Percentiles rank a stretch among this genome's conserved stretches.
Conservation (phyloP, 1,284 basidiomycete species). For the Ustilago sp. region DNA sequence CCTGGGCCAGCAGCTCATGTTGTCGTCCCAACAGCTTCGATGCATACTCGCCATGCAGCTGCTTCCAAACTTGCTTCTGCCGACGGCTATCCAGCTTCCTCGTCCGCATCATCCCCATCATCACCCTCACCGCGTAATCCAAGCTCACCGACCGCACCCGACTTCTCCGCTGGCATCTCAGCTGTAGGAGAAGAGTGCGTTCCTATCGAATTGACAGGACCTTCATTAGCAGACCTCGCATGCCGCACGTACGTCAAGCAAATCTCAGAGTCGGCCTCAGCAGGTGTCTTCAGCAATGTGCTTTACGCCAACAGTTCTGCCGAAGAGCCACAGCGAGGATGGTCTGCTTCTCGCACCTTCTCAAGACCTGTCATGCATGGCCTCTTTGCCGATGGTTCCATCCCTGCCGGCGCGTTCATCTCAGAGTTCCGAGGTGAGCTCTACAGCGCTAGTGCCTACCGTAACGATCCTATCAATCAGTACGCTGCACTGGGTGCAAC, state of each 20-base stretch:
- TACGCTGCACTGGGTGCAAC: slow-evolving; percentile 72
- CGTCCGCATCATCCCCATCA: slow-evolving; percentile 29
- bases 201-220: slow-evolving; percentile 53
- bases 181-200: slow-evolving; percentile 60
- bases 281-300: slow-evolving; percentile 63
- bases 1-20: slow-evolving; percentile 25
- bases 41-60: slow-evolving; percentile 5
- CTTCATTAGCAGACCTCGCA: slow-evolving; percentile 40
- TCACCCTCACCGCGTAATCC: slow-evolving; percentile 24
- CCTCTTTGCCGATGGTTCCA: slow-evolving; percentile 69
- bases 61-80: slow-evolving; percentile 13
- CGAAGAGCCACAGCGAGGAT: slow-evolving; percentile 59
- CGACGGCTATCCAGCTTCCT: slow-evolving; percentile 18
- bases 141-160: slow-evolving; percentile 17
- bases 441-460: slow-evolving; percentile 67
- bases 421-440: slow-evolving; percentile 69
- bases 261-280: slow-evolving; percentile 65
- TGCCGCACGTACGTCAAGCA: slow-evolving; percentile 58
- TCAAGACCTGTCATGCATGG: slow-evolving; percentile 70
- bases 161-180: slow-evolving; percentile 37
- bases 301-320: slow-evolving; percentile 47
- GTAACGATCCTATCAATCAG: slow-evolving; percentile 73
- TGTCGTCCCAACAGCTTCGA: slow-evolving; percentile 27
- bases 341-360: slow-evolving; percentile 71
- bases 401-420: slow-evolving; percentile 70